Base-by-base conservation (phyloP, 1,284 basidiomycete genomes). In the Phaffia rhodozyma region DNA sequence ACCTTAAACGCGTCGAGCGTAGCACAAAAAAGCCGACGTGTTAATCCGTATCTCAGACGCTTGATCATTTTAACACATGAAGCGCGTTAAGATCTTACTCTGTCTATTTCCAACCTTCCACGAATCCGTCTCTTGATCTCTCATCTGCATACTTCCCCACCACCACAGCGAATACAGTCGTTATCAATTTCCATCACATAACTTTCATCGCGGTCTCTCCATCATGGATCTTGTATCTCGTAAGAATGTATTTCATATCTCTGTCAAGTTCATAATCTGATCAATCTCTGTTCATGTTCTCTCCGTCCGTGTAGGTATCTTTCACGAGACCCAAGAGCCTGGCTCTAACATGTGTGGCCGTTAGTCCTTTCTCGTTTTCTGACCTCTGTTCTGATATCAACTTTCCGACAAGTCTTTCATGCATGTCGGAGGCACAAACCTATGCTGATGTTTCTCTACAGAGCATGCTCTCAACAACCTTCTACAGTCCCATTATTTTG, bases 401-500 rank as follows among this genome's bases (percentile, higher is more conserved):
- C 32, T 34, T 49, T 62, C 54, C 51, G 57, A 54, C 29, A 47
- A 48, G 34, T 16, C 23, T 48, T 51, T 49, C 27, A 9, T 47
- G 7, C 27, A 62, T 49, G 16, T 58, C 32, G 32, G 27, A 27
- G 54, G 27, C 1, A 1, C 64, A 76, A 78, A 67, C 77, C 78
- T 67, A 75, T 75, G 60, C 67, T 79, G 70, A 60, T 60, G 72
- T 66, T 16, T n/a, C 0, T 21, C 21, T 21, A 47, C 25, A 61
- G 38, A 51, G 21, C 55, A 34, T 5, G 38, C 27, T 20, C 55
- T 38, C 25, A 79, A 79, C 71, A 78, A 78, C 68, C 72, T 79
- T 16, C 73, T 79, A 5, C 78, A 79, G 69, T 71, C 74, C 58
- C 67, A 69, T 21, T 72, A 74, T 7, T 93, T 91, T 73, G 84